These are phyloP conservation scores for Prunus kanzakura DNA, from an alignment of 306 rosid genomes.

Conservation along the genomic window DNA sequence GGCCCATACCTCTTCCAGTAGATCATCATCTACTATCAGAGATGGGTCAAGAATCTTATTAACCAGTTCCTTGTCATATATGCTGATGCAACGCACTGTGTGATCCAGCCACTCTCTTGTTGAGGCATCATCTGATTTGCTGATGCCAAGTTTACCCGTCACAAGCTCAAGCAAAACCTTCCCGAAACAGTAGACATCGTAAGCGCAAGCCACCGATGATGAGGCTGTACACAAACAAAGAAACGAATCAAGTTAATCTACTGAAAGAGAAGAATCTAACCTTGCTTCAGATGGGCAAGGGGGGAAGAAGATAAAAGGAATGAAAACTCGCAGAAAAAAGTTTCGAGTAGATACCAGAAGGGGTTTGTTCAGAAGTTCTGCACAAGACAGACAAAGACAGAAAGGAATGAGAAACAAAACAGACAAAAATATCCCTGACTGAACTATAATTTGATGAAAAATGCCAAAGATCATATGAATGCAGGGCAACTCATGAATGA, in stretches of 20 bases:
- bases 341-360: constrained; percentile 42
- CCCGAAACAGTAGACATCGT: constrained; percentile 83
- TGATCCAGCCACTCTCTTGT: constrained; percentile 75
- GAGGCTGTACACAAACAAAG: constrained; percentile 51
- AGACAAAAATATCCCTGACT: background rate
- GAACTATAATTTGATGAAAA: constrained; percentile 3
- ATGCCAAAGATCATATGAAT: background rate
- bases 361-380: constrained; percentile 61
- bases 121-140: constrained; percentile 58
- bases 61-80: constrained; percentile 64
- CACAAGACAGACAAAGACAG: constrained; percentile 26
- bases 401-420: background rate
- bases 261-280: background rate
- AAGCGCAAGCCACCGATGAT: constrained; percentile 50
- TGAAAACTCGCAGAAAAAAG: background rate
- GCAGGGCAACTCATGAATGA: background rate
- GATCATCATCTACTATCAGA: constrained; percentile 80
- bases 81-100: constrained; percentile 54
- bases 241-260: background rate
- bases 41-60: constrained; percentile 74
- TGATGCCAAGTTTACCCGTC: constrained; percentile 74
- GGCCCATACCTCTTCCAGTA: constrained; percentile 94
- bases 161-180: constrained; percentile 84
- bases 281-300: background rate
- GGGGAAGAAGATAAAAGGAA: background rate